Conservation (phyloP, 805 yeast genomes). For the Schwanniomyces sp. region DNA sequence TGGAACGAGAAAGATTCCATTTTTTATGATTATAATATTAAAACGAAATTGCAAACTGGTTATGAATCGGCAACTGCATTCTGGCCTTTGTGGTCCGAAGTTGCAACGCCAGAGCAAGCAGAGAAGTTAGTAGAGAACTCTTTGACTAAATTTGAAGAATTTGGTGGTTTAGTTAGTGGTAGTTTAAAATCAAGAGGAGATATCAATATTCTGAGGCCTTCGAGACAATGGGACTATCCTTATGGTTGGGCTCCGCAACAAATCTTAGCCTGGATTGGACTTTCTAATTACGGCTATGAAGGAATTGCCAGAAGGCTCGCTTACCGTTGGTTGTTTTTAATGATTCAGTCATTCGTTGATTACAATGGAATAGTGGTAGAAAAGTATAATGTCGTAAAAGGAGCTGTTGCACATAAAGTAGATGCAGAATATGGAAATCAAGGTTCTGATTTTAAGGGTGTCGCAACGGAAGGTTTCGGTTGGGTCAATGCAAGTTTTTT, state of each 20-base stretch:
- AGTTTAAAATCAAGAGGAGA: constrained; percentile 73
- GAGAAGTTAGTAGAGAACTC: constrained; percentile 53
- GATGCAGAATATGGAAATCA: constrained; percentile 97
- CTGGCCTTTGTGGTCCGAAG: constrained; percentile 90
- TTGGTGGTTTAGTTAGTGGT: constrained; percentile 89
- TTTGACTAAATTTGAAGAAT: constrained; percentile 70
- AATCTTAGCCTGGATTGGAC: constrained; percentile 89
- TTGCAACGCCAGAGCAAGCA: constrained; percentile 69
- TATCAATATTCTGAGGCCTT: constrained; percentile 68
- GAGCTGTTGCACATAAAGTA: constrained; percentile 84
- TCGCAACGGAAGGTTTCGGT: constrained; percentile 94
- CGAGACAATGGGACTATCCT: constrained; percentile 97
- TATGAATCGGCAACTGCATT: constrained; percentile 88
- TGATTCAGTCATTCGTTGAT: constrained; percentile 88
- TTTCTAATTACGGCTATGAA: constrained; percentile 66
- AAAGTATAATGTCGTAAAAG: constrained; percentile 85
- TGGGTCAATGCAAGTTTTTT: constrained; percentile 93
- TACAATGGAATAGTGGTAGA: constrained; percentile 94
- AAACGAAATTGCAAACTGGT: constrained; percentile 49
- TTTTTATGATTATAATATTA: constrained; percentile 81
- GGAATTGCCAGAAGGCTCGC: constrained; percentile 68
- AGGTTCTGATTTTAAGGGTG: constrained; percentile 89
- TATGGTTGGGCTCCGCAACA: constrained; percentile 99
- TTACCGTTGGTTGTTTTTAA: constrained; percentile 85
- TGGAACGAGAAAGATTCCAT: constrained; percentile 84